These are phyloP conservation scores for Nelumbo lutea DNA, from an alignment of 164 flowering plant species.

Conservation along the genomic window DNA sequence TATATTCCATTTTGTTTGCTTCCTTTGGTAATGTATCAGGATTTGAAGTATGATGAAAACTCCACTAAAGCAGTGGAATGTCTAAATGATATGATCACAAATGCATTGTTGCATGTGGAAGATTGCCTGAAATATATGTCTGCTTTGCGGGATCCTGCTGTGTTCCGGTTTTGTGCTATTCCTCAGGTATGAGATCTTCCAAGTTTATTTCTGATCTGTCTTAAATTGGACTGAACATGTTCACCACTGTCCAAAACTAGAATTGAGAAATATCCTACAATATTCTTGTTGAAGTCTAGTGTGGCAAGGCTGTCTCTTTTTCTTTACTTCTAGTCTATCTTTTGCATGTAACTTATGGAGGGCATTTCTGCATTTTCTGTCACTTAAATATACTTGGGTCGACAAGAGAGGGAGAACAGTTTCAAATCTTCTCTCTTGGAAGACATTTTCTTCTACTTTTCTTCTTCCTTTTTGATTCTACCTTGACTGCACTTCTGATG, in stretches of 20 bases:
- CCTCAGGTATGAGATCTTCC: constrained; percentile 61
- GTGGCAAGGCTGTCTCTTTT: no score
- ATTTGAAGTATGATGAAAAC: constrained; percentile 81
- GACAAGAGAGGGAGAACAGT: no score
- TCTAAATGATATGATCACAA: constrained; percentile 94
- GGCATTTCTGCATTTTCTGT: no score
- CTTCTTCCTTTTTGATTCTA: no score
- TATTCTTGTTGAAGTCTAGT: background rate
- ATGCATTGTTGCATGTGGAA: constrained; percentile 76
- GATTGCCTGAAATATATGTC: constrained; percentile 83
- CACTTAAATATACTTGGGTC: no score
- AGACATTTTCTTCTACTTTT: no score
- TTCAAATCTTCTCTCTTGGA: no score
- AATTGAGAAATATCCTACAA: background rate
- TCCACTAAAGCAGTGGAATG: constrained; percentile 82
- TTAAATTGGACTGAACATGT: background rate
- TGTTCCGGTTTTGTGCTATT: constrained; percentile 87
- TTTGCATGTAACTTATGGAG: no score
- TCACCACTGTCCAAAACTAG: background rate
- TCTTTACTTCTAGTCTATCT: no score
- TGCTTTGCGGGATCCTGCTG: constrained; percentile 51
- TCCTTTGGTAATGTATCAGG: constrained; percentile 38
- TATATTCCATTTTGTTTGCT: background rate
- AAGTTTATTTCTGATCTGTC: background rate
- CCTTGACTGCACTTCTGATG: no score